Evolutionary conservation across 2,329 filamentous ascomycete species (phyloP).

Genomic region (Colletotrichum tabaci): DNA sequence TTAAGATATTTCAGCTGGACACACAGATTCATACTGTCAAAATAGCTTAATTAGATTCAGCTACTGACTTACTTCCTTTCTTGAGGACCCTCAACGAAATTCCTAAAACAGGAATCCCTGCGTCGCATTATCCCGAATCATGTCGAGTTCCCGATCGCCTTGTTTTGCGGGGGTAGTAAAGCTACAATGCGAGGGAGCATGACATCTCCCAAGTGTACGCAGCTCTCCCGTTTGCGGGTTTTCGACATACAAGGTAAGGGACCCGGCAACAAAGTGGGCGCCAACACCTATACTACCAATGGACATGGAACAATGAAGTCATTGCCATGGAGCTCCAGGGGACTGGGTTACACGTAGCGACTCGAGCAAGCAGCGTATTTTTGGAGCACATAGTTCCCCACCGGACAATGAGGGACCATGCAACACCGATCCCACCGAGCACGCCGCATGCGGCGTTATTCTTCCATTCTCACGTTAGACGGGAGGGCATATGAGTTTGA

Average conservation of each 20-base stretch:
- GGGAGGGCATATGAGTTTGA: neutral
- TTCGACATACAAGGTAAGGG: neutral
- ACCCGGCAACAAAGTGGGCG: neutral
- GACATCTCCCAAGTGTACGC: no score
- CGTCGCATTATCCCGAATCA: neutral
- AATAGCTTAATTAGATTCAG: no score
- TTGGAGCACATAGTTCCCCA: slow-evolving; percentile 27
- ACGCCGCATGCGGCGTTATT: neutral
- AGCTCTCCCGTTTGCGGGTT: no score
- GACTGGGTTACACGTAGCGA: neutral
- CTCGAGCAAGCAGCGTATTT: neutral
- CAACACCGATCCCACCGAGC: slow-evolving; percentile 19
- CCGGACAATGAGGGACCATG: slow-evolving; percentile 7
- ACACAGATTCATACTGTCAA: no score
- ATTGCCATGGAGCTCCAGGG: slow-evolving; percentile 19
- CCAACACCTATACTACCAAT: neutral
- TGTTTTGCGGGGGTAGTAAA: no score
- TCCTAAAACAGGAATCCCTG: neutral
- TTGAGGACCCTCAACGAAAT: no score
- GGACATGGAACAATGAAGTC: slow-evolving; percentile 11
- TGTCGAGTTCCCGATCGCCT: neutral
- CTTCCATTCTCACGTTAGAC: neutral
- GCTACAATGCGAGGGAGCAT: no score
- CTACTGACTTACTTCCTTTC: no score
- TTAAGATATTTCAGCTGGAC: no score